Base-by-base conservation (phyloP, 2,329 filamentous ascomycete species). In the Rhynchosporium secalis region DNA sequence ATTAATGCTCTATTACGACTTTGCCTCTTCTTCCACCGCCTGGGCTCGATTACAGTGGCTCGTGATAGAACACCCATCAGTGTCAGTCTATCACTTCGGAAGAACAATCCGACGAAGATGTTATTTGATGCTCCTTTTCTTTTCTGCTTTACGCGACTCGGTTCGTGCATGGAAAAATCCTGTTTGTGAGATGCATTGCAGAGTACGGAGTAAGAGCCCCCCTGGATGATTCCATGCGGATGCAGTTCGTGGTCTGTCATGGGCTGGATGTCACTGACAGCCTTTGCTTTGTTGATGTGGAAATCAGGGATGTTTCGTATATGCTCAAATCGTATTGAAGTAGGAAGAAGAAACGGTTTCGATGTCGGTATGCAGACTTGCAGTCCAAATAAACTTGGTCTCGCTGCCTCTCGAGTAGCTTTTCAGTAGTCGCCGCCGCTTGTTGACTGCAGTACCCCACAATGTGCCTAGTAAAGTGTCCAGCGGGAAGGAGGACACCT, bases 361-460 rank as follows among this genome's bases (percentile, higher is more conserved):
- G 12, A 49, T 28, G 36, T 46, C 67, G 67, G 61, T 66, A 69
- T 59, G 63, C 65, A 55, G 60, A 60, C 28, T 29, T 54, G 51
- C 36, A 26, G 51, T 54, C 51, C 33, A 54, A 54, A 54, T 54
- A 54, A 41, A 38, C 51, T 54, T 33, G 36, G 20, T 36, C 9
- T 20, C 20, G 20, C 3, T 54, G 36, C 51, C 51, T 20, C 36
- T 54, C 36, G 20, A 54, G 28, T 54, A 54, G 51, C 51, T 54
- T 33, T 54, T 41, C 36, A 41, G 33, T 54, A 54, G 51, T 54
- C 51, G 36, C 51, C 33, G 51, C 51, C 36, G 51, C 51, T 36
- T 54, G 12, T 20, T 10, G 40, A n/a, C 40, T 20, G 38, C 33
- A 54, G 20, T 54, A 40, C 38, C n/a, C 33, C 54, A 46, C 26